Evolutionary conservation across 768 basidiomycete genomes (phyloP).

Genomic region (Suillus weaverae): DNA sequence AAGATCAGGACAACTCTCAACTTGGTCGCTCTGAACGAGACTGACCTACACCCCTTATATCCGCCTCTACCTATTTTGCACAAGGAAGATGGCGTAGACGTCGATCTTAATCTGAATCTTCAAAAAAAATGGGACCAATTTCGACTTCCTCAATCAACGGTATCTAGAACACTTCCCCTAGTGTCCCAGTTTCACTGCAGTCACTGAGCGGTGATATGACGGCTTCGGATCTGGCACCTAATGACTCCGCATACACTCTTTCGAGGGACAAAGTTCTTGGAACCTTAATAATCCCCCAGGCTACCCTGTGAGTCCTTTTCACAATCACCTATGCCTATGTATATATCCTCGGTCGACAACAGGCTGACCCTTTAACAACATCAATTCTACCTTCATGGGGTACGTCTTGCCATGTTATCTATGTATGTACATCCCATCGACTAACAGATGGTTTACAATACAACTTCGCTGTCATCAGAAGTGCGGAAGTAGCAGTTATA

Average conservation of each 20-base stretch:
- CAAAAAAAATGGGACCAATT: slow-evolving; percentile 29
- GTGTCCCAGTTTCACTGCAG: slow-evolving; percentile 47
- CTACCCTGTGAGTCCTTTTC: slow-evolving; percentile 10
- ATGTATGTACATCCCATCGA: background rate
- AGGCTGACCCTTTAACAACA: slow-evolving; percentile 16
- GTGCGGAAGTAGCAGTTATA: background rate
- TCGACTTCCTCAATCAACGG: slow-evolving; percentile 31
- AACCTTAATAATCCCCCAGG: slow-evolving; percentile 11
- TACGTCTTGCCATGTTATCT: background rate
- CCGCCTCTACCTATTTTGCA: background rate
- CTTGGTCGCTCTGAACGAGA: too few relatives aligned
- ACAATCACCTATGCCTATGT: background rate
- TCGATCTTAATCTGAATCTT: slow-evolving; percentile 36
- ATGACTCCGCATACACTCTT: slow-evolving; percentile 43
- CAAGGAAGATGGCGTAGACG: slow-evolving; percentile 18
- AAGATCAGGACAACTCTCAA: slow-evolving; percentile 11
- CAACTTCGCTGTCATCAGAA: background rate
- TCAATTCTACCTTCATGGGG: slow-evolving; percentile 22
- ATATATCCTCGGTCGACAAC: background rate
- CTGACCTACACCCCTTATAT: too few relatives aligned
- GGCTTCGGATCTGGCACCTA: slow-evolving; percentile 37
- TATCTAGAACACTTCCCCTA: slow-evolving; percentile 33
- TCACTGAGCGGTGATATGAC: slow-evolving; percentile 39
- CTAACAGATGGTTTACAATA: background rate
- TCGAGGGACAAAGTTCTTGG: slow-evolving; percentile 39